phyloP scores from a whole-genome alignment of 805 yeast species.

The Candida easanensis region DNA sequence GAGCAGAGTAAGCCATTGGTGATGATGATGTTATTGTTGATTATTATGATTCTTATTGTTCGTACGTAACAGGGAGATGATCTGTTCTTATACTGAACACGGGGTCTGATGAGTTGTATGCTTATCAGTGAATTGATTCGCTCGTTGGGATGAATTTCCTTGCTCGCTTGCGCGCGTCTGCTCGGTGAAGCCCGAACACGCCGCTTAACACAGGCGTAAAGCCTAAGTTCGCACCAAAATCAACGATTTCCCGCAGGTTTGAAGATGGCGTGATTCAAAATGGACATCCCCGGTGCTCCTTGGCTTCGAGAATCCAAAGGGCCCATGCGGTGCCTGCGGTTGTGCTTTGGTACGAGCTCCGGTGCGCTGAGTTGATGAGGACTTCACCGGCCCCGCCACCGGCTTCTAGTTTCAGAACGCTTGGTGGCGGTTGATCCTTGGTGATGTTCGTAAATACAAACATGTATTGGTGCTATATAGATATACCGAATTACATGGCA shows the following conservation, averaged over 20 bases:
- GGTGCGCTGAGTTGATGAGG: too few species aligned
- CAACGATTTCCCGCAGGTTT: neutral
- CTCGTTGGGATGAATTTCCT: neutral
- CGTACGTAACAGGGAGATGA: neutral
- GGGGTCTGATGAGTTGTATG: neutral
- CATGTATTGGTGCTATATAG: too few species aligned
- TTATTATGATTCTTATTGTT: neutral
- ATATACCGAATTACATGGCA: too few species aligned
- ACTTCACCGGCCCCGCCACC: too few species aligned
- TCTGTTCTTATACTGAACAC: conserved; percentile 1
- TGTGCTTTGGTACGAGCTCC: too few species aligned
- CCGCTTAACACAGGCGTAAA: neutral
- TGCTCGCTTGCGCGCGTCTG: conserved; percentile 9
- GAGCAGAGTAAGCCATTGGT: conserved; percentile 24
- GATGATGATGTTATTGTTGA: neutral
- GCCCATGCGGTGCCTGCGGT: too few species aligned
- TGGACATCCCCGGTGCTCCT: neutral
- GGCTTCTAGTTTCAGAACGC: too few species aligned
- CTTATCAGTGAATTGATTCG: neutral
- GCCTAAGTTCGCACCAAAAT: neutral
- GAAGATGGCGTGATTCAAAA: neutral
- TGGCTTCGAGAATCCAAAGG: too few species aligned
- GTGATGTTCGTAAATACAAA: too few species aligned
- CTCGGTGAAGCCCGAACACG: conserved; percentile 15
- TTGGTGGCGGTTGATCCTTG: too few species aligned